A percentile compares a stretch with the other conserved stretches of the same genome.
phyloP scores from a whole-genome alignment of 2,329 filamentous ascomycete genomes.

The Sarocladium brachiariae region DNA sequence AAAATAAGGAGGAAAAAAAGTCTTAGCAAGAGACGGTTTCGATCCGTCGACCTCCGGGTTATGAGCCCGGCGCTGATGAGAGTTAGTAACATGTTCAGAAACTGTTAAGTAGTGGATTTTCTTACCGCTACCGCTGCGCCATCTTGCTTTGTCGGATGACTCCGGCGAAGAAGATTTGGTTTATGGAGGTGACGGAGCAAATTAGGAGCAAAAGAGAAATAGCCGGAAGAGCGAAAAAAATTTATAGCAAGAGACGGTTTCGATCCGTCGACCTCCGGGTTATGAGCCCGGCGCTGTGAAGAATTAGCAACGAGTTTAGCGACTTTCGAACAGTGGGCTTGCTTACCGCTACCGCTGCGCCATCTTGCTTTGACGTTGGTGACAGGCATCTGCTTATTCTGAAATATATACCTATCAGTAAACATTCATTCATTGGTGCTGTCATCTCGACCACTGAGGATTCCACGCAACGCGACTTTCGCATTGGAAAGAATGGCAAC shows the following conservation, averaged over 20 bases:
- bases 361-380: not conserved
- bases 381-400: not conserved
- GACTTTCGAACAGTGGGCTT: not conserved
- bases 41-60: conserved; percentile 4
- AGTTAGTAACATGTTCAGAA: not conserved
- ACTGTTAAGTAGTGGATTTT: not conserved
- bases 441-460: too few relatives aligned
- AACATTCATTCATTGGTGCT: too few relatives aligned
- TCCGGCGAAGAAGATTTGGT: not conserved
- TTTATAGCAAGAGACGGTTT: conserved; percentile 7
- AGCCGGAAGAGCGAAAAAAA: not conserved
- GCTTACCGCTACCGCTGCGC: not conserved
- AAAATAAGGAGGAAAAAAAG: not conserved
- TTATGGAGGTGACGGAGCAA: not conserved
- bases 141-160: not conserved
- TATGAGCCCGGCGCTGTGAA: conserved; percentile 3
- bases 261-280: conserved; percentile 8
- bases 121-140: not conserved
- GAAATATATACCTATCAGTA: too few relatives aligned
- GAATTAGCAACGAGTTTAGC: not conserved
- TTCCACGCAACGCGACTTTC: too few relatives aligned
- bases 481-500: too few relatives aligned
- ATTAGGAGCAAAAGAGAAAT: not conserved
- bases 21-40: conserved; percentile 2
- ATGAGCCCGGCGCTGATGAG: not conserved